Conservation (phyloP, 495 filamentous ascomycete species). For the Penicillium atrosanguineum region DNA sequence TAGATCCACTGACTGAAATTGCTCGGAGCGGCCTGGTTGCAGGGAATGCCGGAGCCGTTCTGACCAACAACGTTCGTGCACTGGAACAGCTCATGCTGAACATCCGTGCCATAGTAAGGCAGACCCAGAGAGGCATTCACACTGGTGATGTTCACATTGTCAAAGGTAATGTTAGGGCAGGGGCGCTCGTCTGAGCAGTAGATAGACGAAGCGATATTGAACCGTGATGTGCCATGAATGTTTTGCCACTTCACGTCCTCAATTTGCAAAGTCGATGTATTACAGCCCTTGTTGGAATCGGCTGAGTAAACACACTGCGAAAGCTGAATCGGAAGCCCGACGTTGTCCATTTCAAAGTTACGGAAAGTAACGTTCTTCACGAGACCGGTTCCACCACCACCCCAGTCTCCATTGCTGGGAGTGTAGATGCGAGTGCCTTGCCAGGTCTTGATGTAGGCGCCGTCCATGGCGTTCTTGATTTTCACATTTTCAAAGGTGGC, state of each 20-base stretch:
- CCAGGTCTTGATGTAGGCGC: slow-evolving; percentile 57
- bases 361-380: slow-evolving; percentile 46
- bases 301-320: slow-evolving; percentile 56
- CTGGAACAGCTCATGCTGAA: slow-evolving; percentile 20
- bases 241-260: slow-evolving; percentile 53
- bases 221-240: slow-evolving; percentile 52
- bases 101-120: slow-evolving; percentile 16
- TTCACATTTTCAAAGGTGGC: slow-evolving; percentile 23
- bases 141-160: slow-evolving; percentile 46
- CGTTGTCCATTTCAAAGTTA: slow-evolving; percentile 45
- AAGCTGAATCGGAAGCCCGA: slow-evolving; percentile 57
- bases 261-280: slow-evolving; percentile 46
- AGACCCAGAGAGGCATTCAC: slow-evolving; percentile 17
- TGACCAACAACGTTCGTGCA: slow-evolving; percentile 21
- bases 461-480: slow-evolving; percentile 42
- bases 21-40: slow-evolving; percentile 21
- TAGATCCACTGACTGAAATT: slow-evolving; percentile 22
- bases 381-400: slow-evolving; percentile 16
- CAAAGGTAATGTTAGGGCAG: slow-evolving; percentile 48
- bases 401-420: slow-evolving; percentile 26
- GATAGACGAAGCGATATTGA: slow-evolving; percentile 53
- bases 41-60: slow-evolving; percentile 24
- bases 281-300: slow-evolving; percentile 38
- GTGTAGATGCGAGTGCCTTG: slow-evolving; percentile 28
- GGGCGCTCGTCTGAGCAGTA: slow-evolving; percentile 47